Evolutionary conservation across 2,329 filamentous ascomycete genomes (phyloP).

Genomic region (Tolypocladium album): DNA sequence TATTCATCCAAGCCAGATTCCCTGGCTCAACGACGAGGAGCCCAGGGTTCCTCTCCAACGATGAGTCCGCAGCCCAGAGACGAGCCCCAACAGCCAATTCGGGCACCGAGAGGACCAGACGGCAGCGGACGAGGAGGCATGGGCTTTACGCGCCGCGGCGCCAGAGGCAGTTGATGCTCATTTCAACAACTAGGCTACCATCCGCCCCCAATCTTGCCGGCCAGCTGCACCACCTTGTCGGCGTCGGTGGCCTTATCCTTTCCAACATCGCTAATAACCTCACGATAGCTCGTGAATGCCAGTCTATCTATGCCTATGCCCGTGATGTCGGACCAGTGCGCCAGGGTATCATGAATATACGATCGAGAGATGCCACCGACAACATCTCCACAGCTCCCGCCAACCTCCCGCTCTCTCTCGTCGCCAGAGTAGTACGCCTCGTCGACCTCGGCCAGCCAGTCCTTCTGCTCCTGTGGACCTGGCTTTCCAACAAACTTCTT

Average conservation of each 20-base stretch:
- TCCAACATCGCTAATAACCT: constrained; percentile 91
- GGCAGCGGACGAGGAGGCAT: constrained; percentile 66
- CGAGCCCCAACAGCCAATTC: constrained; percentile 57
- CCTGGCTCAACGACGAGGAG: constrained; percentile 30
- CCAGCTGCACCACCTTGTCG: constrained; percentile 77
- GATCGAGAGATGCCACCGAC: constrained; percentile 56
- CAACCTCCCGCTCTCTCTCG: constrained; percentile 30
- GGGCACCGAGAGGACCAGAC: constrained; percentile 70
- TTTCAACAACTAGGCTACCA: constrained; percentile 50
- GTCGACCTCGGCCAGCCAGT: constrained; percentile 72
- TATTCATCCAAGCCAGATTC: constrained; percentile 55
- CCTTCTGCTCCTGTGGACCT: constrained; percentile 71
- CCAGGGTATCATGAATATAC: constrained; percentile 57
- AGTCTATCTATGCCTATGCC: constrained; percentile 61
- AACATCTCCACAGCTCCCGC: constrained; percentile 20
- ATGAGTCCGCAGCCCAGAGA: constrained; percentile 34
- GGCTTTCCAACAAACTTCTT: constrained; percentile 41
- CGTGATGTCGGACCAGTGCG: constrained; percentile 66
- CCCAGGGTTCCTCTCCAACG: constrained; percentile 24
- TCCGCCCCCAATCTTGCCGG: constrained; percentile 82
- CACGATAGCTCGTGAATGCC: constrained; percentile 76
- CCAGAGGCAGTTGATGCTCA: constrained; percentile 19
- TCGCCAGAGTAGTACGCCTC: constrained; percentile 82
- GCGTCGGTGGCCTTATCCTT: constrained; percentile 61
- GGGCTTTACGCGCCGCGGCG: constrained; percentile 59